phyloP scores from a whole-genome alignment of 768 basidiomycete species.

The Tulasnella sp. region DNA sequence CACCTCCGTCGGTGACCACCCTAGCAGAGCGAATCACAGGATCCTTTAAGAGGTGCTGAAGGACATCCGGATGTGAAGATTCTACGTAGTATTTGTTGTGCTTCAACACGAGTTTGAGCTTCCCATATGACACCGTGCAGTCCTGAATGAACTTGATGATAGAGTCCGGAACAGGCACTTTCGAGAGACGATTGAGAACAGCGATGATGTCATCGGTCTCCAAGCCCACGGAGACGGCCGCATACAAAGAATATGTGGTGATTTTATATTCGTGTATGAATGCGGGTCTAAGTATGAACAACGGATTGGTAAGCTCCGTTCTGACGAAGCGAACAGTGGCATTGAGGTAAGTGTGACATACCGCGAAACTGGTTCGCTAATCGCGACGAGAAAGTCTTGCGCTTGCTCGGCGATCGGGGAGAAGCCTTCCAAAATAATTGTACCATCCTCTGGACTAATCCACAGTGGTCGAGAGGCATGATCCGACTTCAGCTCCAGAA shows the following conservation, averaged over 20 bases:
- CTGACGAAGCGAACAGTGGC: slow-evolving; percentile 20
- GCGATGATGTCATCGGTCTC: slow-evolving; percentile 98
- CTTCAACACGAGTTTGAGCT: slow-evolving; percentile 95
- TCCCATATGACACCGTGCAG: slow-evolving; percentile 91
- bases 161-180: slow-evolving; percentile 85
- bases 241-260: slow-evolving; percentile 94
- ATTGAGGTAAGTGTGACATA: slow-evolving; percentile 32
- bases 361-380: slow-evolving; percentile 98
- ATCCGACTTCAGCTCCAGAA: slow-evolving; percentile 77
- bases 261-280: slow-evolving; percentile 99
- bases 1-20: slow-evolving; percentile 47
- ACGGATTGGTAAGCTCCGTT: slow-evolving; percentile 12
- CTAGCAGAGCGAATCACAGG: slow-evolving; percentile 72
- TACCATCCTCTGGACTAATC: slow-evolving; percentile 86
- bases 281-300: slow-evolving; percentile 50
- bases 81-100: slow-evolving; percentile 98
- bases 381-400: slow-evolving; percentile 95
- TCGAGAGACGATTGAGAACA: slow-evolving; percentile 74
- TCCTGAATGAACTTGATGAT: slow-evolving; percentile 82
- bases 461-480: slow-evolving; percentile 87
- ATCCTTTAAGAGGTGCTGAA: slow-evolving; percentile 81
- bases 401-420: slow-evolving; percentile 96
- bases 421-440: slow-evolving; percentile 95
- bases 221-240: slow-evolving; percentile 94
- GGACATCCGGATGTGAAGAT: slow-evolving; percentile 85